A percentile compares a stretch with the other conserved stretches of the same genome.
phyloP scores from a whole-genome alignment of 805 yeast genomes.

The Suhomyces pyralidae region DNA sequence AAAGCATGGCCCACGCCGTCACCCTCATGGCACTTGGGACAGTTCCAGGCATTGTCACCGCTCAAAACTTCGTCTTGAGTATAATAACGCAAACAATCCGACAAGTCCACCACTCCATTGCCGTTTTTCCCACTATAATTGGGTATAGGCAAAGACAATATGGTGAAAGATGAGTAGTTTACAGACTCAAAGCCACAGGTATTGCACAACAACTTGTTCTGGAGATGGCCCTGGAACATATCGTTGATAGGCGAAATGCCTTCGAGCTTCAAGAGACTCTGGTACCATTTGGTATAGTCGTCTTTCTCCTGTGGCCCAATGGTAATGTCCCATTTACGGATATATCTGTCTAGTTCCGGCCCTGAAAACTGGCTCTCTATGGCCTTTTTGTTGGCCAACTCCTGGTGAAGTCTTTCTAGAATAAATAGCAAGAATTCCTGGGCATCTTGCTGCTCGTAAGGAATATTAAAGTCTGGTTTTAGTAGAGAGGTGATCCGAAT shows the following conservation, averaged over 20 bases:
- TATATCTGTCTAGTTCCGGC: slow-evolving; percentile 22
- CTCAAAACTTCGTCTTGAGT: slow-evolving; percentile 60
- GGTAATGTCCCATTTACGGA: slow-evolving; percentile 31
- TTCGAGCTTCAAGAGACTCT: slow-evolving; percentile 46
- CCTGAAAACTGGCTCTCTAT: slow-evolving; percentile 15
- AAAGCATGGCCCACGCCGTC: slow-evolving; percentile 9
- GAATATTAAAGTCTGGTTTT: slow-evolving; percentile 67
- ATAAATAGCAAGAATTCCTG: slow-evolving; percentile 70
- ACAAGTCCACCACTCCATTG: slow-evolving; percentile 38
- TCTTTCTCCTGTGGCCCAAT: slow-evolving; percentile 33
- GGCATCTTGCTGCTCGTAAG: slow-evolving; percentile 77
- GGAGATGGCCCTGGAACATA: slow-evolving; percentile 71
- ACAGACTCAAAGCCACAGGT: slow-evolving; percentile 61
- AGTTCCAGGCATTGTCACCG: slow-evolving; percentile 84
- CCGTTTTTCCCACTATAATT: slow-evolving; percentile 24
- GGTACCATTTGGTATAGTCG: slow-evolving; percentile 64
- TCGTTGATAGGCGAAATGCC: slow-evolving; percentile 68
- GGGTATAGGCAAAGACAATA: slow-evolving; percentile 63
- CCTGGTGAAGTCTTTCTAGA: slow-evolving; percentile 67
- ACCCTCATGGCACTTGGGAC: slow-evolving; percentile 61
- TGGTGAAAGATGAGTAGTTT: slow-evolving; percentile 60
- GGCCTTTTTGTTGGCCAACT: slow-evolving; percentile 37
- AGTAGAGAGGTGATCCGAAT: slow-evolving; percentile 48
- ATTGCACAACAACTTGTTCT: slow-evolving; percentile 59
- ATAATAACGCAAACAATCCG: slow-evolving; percentile 62